Conservation (phyloP, 345 rosid genomes). For the Syzygium jambos region DNA sequence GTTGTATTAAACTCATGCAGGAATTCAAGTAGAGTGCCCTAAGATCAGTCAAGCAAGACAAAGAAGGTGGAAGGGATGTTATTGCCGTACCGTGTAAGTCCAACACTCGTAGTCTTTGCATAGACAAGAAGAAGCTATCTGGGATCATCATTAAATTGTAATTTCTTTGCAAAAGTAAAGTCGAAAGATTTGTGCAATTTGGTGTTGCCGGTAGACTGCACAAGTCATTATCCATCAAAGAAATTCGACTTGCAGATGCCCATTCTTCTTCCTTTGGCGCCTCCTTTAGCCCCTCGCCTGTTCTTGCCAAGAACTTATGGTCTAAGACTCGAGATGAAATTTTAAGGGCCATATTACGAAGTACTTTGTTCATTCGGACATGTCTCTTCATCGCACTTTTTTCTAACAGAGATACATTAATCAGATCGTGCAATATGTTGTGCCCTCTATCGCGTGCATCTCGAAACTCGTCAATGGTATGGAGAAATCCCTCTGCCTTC, state of each 20-base stretch:
- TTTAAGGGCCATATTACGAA: no score
- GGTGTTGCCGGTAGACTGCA: conserved; percentile 5
- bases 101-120: background rate
- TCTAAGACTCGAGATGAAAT: no score
- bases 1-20: background rate
- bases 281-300: background rate
- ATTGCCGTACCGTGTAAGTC: background rate
- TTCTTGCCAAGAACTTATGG: conserved; percentile 1
- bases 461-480: background rate
- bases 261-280: background rate
- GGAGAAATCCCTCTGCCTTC: background rate
- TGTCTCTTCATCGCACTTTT: no score
- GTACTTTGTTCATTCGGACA: no score
- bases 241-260: conserved; percentile 1
- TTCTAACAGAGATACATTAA: no score
- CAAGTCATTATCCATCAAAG: conserved; percentile 10
- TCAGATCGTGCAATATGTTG: no score
- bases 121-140: background rate
- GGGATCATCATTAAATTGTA: background rate
- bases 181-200: conserved; percentile 1
- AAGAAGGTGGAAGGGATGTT: conserved; percentile 6
- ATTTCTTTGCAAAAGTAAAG: no score
- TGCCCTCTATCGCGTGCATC: no score
- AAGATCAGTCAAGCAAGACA: background rate
- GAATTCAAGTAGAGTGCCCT: conserved; percentile 14